A percentile compares a stretch with the other conserved stretches of the same genome.
phyloP scores from a whole-genome alignment of 2,329 filamentous ascomycete genomes.

The Colletotrichum destructivum region DNA sequence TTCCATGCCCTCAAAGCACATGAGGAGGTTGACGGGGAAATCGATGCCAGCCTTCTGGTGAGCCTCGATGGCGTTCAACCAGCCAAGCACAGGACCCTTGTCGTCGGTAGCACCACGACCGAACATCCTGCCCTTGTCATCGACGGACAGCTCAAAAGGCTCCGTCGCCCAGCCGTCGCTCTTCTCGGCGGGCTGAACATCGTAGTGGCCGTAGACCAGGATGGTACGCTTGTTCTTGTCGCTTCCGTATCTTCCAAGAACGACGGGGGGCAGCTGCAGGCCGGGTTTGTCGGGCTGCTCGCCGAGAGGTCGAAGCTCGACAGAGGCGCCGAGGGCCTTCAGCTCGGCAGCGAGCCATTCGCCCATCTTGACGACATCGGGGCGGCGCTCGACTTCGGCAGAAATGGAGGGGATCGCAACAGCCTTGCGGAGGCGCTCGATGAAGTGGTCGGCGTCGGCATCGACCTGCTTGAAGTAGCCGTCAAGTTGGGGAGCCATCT shows the following conservation, averaged over 20 bases:
- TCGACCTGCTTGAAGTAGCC: constrained; percentile 95
- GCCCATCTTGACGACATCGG: constrained; percentile 97
- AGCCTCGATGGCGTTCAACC: constrained; percentile 98
- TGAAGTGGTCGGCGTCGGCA: constrained; percentile 82
- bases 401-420: constrained; percentile 98
- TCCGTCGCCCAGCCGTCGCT: constrained; percentile 97
- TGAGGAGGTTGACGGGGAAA: constrained; percentile 96
- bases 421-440: constrained; percentile 89
- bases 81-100: constrained; percentile 96
- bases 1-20: constrained; percentile 99
- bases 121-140: constrained; percentile 95
- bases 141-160: constrained; percentile 89
- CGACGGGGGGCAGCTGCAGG: constrained; percentile 91
- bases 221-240: constrained; percentile 96
- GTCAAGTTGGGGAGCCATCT: constrained; percentile 91
- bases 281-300: constrained; percentile 93
- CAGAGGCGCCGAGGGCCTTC: constrained; percentile 84
- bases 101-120: constrained; percentile 97
- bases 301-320: constrained; percentile 88
- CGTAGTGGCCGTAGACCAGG: constrained; percentile 98
- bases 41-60: constrained; percentile 96
- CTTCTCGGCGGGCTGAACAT: constrained; percentile 94
- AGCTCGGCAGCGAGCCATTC: constrained; percentile 90
- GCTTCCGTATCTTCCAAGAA: constrained; percentile 92
- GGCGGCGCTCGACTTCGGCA: constrained; percentile 88